phyloP scores from a whole-genome alignment of 768 basidiomycete species.

The Chalciporus chontae region DNA sequence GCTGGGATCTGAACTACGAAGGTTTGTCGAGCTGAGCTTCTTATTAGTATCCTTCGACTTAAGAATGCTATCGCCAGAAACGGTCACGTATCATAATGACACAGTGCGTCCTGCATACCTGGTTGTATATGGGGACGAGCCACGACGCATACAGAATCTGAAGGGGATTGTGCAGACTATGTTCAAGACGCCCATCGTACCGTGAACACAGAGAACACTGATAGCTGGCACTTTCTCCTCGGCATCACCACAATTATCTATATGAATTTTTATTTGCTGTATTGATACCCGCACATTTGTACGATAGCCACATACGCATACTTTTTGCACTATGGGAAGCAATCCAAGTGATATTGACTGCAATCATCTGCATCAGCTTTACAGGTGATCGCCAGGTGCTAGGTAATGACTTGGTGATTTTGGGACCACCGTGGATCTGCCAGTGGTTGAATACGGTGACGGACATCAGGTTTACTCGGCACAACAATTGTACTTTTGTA shows the following conservation, averaged over 20 bases:
- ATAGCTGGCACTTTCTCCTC: background rate
- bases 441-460: no score
- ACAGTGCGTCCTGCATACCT: constrained; percentile 66
- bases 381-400: no score
- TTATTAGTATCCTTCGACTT: background rate
- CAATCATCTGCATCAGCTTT: no score
- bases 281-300: constrained; percentile 18
- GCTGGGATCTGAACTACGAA: constrained; percentile 61
- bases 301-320: constrained; percentile 12
- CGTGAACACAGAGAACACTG: constrained; percentile 8
- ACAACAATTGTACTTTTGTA: no score
- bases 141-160: constrained; percentile 14
- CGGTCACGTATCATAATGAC: constrained; percentile 63
- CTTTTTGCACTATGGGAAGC: no score
- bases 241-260: constrained; percentile 9
- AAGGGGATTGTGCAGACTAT: constrained; percentile 27
- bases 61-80: constrained; percentile 37
- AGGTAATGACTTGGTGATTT: no score
- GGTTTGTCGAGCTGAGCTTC: constrained; percentile 17
- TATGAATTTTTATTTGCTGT: background rate
- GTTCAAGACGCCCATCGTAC: constrained; percentile 31
- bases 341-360: no score
- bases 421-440: no score
- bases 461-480: no score
- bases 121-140: constrained; percentile 50